Conservation (phyloP, 306 rosid species). For the cucumber (Cucumis sativus) region Cucumber_9930_V3 NC_026657.2:18663501-18664000, state of each 20-base stretch:
- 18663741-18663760: slow-evolving; percentile 89
- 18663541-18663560: not conserved
- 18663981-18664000: not conserved
- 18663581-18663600: not conserved
- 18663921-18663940: not conserved
- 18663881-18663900: not conserved
- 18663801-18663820: not conserved
- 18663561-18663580: not conserved
- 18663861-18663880: not conserved
- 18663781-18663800: slow-evolving; percentile 46
- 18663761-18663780: slow-evolving; percentile 90
- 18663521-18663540: not conserved
- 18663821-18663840: not conserved
- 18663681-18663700: slow-evolving; percentile 13
- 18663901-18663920: not conserved
- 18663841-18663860: not conserved
- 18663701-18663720: slow-evolving; percentile 49
- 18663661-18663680: not conserved
- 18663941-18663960: not conserved
- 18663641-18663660: not conserved
- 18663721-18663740: slow-evolving; percentile 85
- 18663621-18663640: not conserved
- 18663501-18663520: not conserved
- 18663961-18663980: too few relatives aligned
- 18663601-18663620: too few relatives aligned